Evolutionary conservation across 73 alveolate species (phyloP).

Genomic region (Durusdinium trenchii): DNA sequence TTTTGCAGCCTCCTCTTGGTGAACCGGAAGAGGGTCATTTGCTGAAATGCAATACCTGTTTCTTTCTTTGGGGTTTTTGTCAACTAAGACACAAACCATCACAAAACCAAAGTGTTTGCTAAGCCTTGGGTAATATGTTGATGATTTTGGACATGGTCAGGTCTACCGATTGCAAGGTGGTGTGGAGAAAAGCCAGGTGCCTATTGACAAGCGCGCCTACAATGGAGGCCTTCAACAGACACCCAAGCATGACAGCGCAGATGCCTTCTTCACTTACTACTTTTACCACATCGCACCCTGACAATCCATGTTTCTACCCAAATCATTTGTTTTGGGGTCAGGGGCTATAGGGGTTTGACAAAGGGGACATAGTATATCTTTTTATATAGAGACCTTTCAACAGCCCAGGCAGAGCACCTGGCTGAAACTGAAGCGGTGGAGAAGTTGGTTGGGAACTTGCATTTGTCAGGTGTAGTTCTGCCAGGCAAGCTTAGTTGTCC

Average conservation of each 20-base stretch:
- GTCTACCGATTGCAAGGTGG: background rate
- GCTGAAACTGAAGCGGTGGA: background rate
- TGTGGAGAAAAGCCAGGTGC: background rate
- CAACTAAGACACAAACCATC: too few relatives aligned
- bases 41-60: background rate
- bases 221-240: background rate
- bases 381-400: background rate
- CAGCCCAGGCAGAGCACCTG: slow-evolving; percentile 17
- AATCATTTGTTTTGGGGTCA: background rate
- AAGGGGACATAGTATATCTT: background rate
- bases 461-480: background rate
- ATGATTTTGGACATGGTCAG: background rate
- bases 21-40: background rate
- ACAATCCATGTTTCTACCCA: background rate
- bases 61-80: too few relatives aligned
- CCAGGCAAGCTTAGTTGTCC: background rate
- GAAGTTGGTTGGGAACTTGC: background rate
- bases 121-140: too few relatives aligned
- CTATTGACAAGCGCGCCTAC: background rate
- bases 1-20: slow-evolving; percentile 2
- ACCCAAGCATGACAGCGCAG: background rate
- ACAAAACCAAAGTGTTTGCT: too few relatives aligned
- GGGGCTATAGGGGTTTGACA: too few relatives aligned
- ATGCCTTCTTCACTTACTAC: background rate
- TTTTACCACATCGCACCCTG: background rate